Percentiles rank a stretch among this genome's conserved stretches.
phyloP scores from a whole-genome alignment of 352 stramenopile species.

The Pythium periplocum region DNA sequence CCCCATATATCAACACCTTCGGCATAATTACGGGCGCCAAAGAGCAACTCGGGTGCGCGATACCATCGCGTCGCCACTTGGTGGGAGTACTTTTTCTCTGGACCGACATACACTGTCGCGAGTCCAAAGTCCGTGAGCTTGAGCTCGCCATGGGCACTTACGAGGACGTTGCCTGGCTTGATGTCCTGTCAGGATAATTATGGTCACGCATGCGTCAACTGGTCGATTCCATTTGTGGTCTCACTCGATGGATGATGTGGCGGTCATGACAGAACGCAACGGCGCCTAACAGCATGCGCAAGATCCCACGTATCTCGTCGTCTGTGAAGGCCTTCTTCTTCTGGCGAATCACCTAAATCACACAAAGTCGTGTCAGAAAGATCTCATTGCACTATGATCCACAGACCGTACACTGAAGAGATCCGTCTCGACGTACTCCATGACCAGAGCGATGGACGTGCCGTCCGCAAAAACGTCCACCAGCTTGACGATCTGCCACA shows the following conservation, averaged over 20 bases:
- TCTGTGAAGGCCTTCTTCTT: slow-evolving; percentile 26
- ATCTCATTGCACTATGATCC: background rate
- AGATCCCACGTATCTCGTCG: slow-evolving; percentile 41
- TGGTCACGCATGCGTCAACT: background rate
- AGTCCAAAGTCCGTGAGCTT: slow-evolving; percentile 83
- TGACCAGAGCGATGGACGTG: slow-evolving; percentile 50
- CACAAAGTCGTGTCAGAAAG: background rate
- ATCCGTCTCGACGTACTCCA: slow-evolving; percentile 68
- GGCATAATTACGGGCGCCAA: slow-evolving; percentile 61
- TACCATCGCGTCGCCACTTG: slow-evolving; percentile 83
- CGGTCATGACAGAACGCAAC: slow-evolving; percentile 56
- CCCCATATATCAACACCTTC: slow-evolving; percentile 66
- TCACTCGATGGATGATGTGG: slow-evolving; percentile 60
- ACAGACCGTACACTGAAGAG: slow-evolving; percentile 33
- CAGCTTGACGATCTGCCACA: slow-evolving; percentile 53
- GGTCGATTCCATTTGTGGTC: background rate
- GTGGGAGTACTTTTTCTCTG: slow-evolving; percentile 45
- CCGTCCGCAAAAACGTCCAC: slow-evolving; percentile 54
- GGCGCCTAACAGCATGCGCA: slow-evolving; percentile 65
- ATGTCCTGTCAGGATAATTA: slow-evolving; percentile 34
- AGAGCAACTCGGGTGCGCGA: slow-evolving; percentile 74
- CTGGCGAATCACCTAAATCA: slow-evolving; percentile 33
- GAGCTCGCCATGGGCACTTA: slow-evolving; percentile 43
- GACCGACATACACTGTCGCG: slow-evolving; percentile 48
- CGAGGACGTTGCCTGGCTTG: slow-evolving; percentile 68